phyloP scores from a whole-genome alignment of 2,329 filamentous ascomycete genomes.

The Venturia asperata region DNA sequence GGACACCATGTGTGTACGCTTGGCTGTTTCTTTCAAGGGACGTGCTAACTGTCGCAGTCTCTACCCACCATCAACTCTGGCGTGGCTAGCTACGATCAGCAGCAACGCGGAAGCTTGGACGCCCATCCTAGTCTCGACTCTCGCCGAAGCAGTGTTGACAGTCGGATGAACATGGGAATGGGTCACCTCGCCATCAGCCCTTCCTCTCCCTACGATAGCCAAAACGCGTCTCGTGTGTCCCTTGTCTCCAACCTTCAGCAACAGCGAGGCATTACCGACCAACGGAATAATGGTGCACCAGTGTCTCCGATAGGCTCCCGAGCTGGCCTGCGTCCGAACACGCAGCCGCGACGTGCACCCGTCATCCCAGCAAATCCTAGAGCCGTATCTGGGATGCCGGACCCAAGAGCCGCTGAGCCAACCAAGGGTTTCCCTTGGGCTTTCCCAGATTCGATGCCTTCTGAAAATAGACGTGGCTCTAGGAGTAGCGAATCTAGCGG shows the following conservation, averaged over 20 bases:
- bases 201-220: constrained; percentile 65
- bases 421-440: constrained; percentile 81
- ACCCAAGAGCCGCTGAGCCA: constrained; percentile 61
- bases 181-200: constrained; percentile 61
- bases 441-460: constrained; percentile 63
- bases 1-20: constrained; percentile 25
- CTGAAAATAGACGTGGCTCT: constrained; percentile 43
- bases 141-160: constrained; percentile 72
- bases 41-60: constrained; percentile 25
- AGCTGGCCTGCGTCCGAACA: constrained; percentile 28
- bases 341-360: constrained; percentile 55
- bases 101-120: constrained; percentile 43
- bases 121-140: constrained; percentile 48
- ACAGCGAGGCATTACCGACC: constrained; percentile 43
- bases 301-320: constrained; percentile 38
- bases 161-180: constrained; percentile 66
- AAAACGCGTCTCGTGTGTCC: constrained; percentile 69
- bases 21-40: constrained; percentile 25
- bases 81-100: constrained; percentile 30
- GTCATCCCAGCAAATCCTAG: constrained; percentile 64
- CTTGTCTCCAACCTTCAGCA: constrained; percentile 64
- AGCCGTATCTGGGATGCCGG: constrained; percentile 57
- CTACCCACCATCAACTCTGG: constrained; percentile 53
- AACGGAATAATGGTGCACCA: constrained; percentile 39
- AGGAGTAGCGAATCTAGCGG: constrained; percentile 43